Conservation (phyloP, 805 yeast species). For the Lipomyces sp. region DNA sequence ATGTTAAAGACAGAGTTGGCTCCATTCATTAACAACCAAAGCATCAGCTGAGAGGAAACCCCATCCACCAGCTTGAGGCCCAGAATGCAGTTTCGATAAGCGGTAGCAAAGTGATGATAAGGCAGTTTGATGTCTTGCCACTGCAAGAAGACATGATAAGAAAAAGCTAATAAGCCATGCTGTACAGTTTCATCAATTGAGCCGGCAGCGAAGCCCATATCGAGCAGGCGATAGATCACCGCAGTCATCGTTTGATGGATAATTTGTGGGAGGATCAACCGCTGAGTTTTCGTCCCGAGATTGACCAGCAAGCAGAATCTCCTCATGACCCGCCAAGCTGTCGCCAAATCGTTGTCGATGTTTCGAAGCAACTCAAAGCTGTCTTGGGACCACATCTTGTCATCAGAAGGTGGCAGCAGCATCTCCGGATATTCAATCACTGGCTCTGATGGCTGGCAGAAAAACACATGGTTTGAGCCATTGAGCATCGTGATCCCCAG, state of each 20-base stretch:
- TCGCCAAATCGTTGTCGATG: not conserved
- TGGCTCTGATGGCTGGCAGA: not conserved
- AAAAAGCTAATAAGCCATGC: not conserved
- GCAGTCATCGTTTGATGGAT: not conserved
- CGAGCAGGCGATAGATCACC: not conserved
- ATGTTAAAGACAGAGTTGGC: not conserved
- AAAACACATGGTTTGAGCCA: not conserved
- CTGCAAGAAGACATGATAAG: not conserved
- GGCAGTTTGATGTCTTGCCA: slow-evolving; percentile 1
- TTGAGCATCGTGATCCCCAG: not conserved
- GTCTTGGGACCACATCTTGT: not conserved
- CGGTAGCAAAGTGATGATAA: not conserved
- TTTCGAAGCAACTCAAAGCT: not conserved
- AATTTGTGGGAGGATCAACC: not conserved
- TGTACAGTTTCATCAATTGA: not conserved
- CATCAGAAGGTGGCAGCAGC: not conserved
- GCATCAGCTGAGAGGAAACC: not conserved
- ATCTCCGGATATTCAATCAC: not conserved
- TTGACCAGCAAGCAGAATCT: not conserved
- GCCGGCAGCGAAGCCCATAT: not conserved
- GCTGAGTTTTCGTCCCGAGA: not conserved
- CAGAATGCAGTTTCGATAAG: not conserved
- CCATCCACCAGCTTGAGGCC: not conserved
- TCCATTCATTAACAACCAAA: not conserved
- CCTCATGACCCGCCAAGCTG: not conserved